Evolutionary conservation across 139 green algal species (phyloP).

Genomic region (Closterium sp.): DNA sequence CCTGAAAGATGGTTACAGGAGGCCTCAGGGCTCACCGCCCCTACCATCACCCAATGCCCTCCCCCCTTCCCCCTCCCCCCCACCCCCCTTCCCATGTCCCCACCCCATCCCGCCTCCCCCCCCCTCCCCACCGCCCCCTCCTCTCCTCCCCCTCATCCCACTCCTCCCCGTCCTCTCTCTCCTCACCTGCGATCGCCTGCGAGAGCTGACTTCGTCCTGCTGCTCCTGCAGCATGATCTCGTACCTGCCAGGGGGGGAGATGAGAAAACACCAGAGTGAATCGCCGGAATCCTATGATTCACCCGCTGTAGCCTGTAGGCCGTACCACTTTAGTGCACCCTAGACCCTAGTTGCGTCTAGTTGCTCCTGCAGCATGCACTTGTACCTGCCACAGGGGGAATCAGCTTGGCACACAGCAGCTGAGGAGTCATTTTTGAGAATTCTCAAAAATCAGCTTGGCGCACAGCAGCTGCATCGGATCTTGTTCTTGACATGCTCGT

Average conservation of each 20-base stretch:
- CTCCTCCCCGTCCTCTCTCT: neutral
- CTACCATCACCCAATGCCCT: neutral
- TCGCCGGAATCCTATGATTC: too few relatives aligned
- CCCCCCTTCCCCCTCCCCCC: neutral
- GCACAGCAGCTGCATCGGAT: too few relatives aligned
- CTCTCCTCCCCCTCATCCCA: neutral
- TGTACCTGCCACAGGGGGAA: too few relatives aligned
- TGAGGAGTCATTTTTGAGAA: too few relatives aligned
- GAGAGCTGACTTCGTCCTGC: constrained; percentile 58
- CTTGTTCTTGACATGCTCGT: too few relatives aligned
- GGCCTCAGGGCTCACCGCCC: too few relatives aligned
- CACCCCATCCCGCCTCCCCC: too few relatives aligned
- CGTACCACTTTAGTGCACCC: too few relatives aligned
- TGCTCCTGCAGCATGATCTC: constrained; percentile 80
- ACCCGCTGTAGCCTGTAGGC: too few relatives aligned
- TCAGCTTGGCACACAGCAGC: too few relatives aligned
- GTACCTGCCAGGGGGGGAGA: constrained; percentile 57
- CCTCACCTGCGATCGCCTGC: constrained; percentile 61
- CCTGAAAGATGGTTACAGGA: too few relatives aligned
- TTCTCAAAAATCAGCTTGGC: too few relatives aligned
- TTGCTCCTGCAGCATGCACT: neutral
- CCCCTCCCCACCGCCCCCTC: neutral
- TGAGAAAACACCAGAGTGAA: neutral
- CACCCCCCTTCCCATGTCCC: neutral
- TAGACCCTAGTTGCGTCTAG: neutral